Conservation (phyloP, 1,284 basidiomycete genomes). For the Erythrobasidium hasegawianum region DNA sequence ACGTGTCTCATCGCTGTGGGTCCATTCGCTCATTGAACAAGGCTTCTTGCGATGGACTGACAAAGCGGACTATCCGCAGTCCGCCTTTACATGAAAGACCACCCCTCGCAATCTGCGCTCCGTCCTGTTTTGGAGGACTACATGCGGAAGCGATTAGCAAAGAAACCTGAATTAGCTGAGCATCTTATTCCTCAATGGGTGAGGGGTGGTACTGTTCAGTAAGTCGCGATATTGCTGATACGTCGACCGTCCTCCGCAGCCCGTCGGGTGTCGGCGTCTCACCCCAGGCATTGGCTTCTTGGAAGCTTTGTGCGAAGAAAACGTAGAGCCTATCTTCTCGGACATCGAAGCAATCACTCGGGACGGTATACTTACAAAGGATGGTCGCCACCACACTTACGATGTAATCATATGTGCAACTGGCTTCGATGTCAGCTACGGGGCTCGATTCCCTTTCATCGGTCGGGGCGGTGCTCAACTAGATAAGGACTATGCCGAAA, state of each 20-base stretch:
- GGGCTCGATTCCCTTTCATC: slow-evolving; percentile 28
- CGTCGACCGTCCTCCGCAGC: too few species aligned
- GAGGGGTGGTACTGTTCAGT: too few species aligned
- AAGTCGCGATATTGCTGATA: too few species aligned
- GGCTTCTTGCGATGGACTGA: too few species aligned
- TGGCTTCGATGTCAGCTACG: slow-evolving; percentile 36
- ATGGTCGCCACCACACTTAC: slow-evolving; percentile 26
- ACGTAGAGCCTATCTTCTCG: slow-evolving; percentile 2
- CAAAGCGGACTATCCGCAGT: too few species aligned
- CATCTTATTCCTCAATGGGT: slow-evolving; percentile 32
- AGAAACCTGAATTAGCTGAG: slow-evolving; percentile 29
- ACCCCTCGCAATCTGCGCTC: too few species aligned
- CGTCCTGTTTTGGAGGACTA: background rate
- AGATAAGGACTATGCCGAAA: slow-evolving; percentile 25
- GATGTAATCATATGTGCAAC: slow-evolving; percentile 35
- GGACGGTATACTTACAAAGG: slow-evolving; percentile 20
- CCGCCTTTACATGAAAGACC: too few species aligned
- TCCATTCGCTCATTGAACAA: too few species aligned
- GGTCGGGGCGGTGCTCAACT: slow-evolving; percentile 31
- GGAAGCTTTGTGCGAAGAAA: slow-evolving; percentile 28
- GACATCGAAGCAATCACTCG: slow-evolving; percentile 3
- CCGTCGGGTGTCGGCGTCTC: slow-evolving; percentile 13
- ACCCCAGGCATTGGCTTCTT: slow-evolving; percentile 37
- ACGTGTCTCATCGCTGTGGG: too few species aligned
- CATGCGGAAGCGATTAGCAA: slow-evolving; percentile 12